Evolutionary conservation across 129 eudicot species (phyloP), one percentile per base, ranked within the genome.

Genomic region (Cynara cardunculus): DNA sequence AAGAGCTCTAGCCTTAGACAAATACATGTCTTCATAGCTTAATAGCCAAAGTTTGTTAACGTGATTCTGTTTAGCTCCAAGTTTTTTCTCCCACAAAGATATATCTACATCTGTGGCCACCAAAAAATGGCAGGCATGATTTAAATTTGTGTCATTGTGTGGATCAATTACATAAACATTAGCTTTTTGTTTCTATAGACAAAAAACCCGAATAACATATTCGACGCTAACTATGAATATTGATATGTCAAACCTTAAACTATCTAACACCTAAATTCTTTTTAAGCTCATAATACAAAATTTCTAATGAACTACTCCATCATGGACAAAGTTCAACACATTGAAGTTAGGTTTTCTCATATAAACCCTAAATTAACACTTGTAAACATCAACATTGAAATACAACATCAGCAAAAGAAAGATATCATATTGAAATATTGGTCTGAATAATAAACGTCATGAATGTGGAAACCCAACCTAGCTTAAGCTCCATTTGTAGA

Each of bases 361-460:
- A 77, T 56, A 32, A 80, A 80, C 83, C 74, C 68, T 81, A 64
- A 59, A 22, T 65, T 25, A 81, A 26, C 46, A 80, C 44, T 16
- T 73, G 25, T 25, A 21, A 80, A 14, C 84, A 61, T 80, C 66
- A 73, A 24, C 34, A 31, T 7, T 28, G 24, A 16, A 46, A 79
- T 56, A 27, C 32, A 64, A 7, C 21, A 80, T 72, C 61, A 71
- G 6, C 72, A 31, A 44, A 59, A 25, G 26, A 62, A 35, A 80
- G 11, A 39, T 19, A 7, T 8, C 25, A 73, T 25, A 64, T 24
- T 25, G 2, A 32, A 35, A 35, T 27, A 41, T 6, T 46, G 13
- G 10, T 56, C 56, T 68, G 2, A 49, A 30, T 41, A 30, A 13
- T 28, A 68, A 26, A 81, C 32, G 56, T 31, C 75, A 44, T 69